Percentiles rank a stretch among this genome's conserved stretches.
Evolutionary conservation across 805 yeast species (phyloP).

Genomic region (Pichia paraexigua): DNA sequence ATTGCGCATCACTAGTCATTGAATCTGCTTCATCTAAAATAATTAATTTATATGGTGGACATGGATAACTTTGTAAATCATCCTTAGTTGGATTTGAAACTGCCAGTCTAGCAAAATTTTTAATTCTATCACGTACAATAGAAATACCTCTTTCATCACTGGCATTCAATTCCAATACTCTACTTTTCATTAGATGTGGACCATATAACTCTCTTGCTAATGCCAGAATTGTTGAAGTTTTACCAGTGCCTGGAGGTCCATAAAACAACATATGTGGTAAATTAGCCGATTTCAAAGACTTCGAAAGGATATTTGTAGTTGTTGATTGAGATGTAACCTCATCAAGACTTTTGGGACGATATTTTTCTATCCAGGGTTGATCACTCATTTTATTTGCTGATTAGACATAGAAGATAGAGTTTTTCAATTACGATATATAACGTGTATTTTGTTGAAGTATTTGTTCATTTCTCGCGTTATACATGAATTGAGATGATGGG

Average conservation of each 20-base stretch:
- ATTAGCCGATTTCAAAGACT: slow-evolving; percentile 71
- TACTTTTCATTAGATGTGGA: slow-evolving; percentile 54
- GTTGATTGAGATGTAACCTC: slow-evolving; percentile 91
- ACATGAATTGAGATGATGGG: neutral
- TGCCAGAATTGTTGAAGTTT: slow-evolving; percentile 82
- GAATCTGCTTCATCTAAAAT: slow-evolving; percentile 95
- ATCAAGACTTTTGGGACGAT: slow-evolving; percentile 79
- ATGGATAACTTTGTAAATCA: slow-evolving; percentile 70
- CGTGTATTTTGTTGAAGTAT: neutral
- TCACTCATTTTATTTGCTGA: slow-evolving; percentile 6
- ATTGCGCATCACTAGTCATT: slow-evolving; percentile 97
- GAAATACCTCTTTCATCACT: slow-evolving; percentile 89
- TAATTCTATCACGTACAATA: slow-evolving; percentile 77
- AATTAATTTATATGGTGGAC: slow-evolving; percentile 93
- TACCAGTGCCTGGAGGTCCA: slow-evolving; percentile 94
- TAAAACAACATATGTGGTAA: slow-evolving; percentile 87
- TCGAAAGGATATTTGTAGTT: slow-evolving; percentile 74
- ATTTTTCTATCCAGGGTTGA: slow-evolving; percentile 87
- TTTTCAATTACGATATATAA: neutral
- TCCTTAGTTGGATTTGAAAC: slow-evolving; percentile 72
- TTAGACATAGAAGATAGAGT: neutral
- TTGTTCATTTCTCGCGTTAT: neutral
- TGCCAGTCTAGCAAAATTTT: slow-evolving; percentile 77
- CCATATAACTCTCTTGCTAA: slow-evolving; percentile 75
- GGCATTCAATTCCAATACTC: slow-evolving; percentile 80